Evolutionary conservation across 2,329 filamentous ascomycete species (phyloP).

Genomic region (Epichloe brachyelytri): DNA sequence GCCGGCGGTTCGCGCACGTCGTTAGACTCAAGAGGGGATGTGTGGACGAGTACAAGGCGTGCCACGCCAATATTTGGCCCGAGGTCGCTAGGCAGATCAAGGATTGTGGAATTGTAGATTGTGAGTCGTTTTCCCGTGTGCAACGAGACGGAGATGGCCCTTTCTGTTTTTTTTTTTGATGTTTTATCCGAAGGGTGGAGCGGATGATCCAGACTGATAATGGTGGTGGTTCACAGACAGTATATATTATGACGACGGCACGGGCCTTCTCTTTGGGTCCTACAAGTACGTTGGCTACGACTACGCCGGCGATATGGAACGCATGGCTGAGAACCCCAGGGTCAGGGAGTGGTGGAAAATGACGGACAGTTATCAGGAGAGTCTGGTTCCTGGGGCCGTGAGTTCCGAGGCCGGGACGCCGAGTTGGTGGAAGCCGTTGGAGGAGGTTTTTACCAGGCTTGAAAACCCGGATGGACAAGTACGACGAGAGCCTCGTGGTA

Average conservation of each 20-base stretch:
- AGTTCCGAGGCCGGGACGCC: conserved; percentile 45
- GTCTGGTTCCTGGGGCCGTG: conserved; percentile 44
- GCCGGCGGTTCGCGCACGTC: conserved; percentile 55
- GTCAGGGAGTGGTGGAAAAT: conserved; percentile 71
- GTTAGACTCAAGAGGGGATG: conserved; percentile 56
- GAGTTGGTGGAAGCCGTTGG: conserved; percentile 56
- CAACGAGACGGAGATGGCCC: not conserved
- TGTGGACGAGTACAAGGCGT: conserved; percentile 58
- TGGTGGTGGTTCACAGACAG: conserved; percentile 37
- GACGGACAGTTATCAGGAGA: conserved; percentile 65
- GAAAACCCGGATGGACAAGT: conserved; percentile 7
- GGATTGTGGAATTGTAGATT: conserved; percentile 62
- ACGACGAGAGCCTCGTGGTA: not conserved
- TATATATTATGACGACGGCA: conserved; percentile 54
- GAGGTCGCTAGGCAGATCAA: conserved; percentile 65
- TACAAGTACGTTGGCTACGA: conserved; percentile 71
- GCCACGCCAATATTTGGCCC: conserved; percentile 63
- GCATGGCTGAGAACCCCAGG: conserved; percentile 58
- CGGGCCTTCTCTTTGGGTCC: conserved; percentile 55
- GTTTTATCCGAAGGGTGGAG: not conserved
- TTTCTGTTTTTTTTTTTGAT: not conserved
- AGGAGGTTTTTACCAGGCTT: conserved; percentile 57
- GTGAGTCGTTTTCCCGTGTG: conserved; percentile 25
- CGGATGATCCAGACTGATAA: not conserved
- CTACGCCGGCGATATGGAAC: conserved; percentile 62